These are phyloP conservation scores for Tetrapisispora namnaoensis DNA, from an alignment of 805 yeast genomes.

Conservation along the genomic window DNA sequence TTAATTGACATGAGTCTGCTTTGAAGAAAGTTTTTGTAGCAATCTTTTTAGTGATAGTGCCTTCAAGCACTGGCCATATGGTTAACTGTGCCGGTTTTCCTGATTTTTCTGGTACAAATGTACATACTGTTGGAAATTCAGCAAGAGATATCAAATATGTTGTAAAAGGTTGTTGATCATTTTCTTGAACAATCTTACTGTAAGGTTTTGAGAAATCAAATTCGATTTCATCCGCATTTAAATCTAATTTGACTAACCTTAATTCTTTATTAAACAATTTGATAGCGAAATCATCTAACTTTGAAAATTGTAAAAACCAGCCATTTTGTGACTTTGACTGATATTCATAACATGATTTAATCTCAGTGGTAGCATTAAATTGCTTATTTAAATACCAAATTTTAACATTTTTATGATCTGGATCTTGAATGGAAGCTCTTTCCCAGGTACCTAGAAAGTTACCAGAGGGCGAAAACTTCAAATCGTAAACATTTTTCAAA, in stretches of 20 bases:
- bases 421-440: constrained; percentile 64
- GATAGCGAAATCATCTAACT: constrained; percentile 26
- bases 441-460: constrained; percentile 81
- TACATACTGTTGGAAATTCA: constrained; percentile 78
- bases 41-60: constrained; percentile 51
- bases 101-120: constrained; percentile 75
- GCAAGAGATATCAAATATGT: constrained; percentile 74
- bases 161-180: constrained; percentile 30
- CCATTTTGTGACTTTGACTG: constrained; percentile 75
- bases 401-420: constrained; percentile 70
- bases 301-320: constrained; percentile 45
- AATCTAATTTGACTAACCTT: constrained; percentile 20
- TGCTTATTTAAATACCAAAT: constrained; percentile 52
- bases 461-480: constrained; percentile 85
- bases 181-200: constrained; percentile 39
- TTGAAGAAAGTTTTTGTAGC: constrained; percentile 86
- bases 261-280: constrained; percentile 24
- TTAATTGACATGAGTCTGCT: constrained; percentile 86
- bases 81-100: constrained; percentile 88
- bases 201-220: constrained; percentile 43
- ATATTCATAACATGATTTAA: constrained; percentile 37
- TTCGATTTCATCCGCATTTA: constrained; percentile 35
- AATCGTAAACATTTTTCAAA: constrained; percentile 62
- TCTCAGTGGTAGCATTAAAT: constrained; percentile 26
- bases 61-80: constrained; percentile 42